A percentile compares a stretch with the other conserved stretches of the same genome.
Conservation (phyloP, 768 basidiomycete genomes). For the Pleurotus pulmonarius region DNA sequence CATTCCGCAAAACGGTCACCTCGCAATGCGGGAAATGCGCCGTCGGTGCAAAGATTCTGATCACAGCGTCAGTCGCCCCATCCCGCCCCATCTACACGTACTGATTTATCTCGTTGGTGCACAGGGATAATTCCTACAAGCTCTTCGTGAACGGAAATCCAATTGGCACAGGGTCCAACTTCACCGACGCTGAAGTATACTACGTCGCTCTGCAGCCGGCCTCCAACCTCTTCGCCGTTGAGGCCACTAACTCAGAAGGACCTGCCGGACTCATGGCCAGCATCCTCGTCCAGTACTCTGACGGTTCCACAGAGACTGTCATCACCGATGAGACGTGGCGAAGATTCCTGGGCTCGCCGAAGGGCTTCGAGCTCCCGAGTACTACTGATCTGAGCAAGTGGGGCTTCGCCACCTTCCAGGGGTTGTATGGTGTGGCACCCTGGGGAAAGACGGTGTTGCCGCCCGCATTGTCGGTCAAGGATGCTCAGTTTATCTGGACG, state of each 20-base stretch:
- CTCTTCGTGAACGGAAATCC: conserved; percentile 23
- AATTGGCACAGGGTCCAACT: conserved; percentile 19
- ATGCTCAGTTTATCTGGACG: neutral
- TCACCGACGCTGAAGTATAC: conserved; percentile 19
- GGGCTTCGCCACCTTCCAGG: neutral
- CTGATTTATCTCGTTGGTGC: neutral
- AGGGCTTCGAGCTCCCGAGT: neutral
- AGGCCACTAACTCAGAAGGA: conserved; percentile 21
- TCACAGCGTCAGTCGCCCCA: conserved; percentile 10
- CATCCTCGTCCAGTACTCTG: conserved; percentile 19
- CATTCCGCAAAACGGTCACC: conserved; percentile 24
- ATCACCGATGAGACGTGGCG: conserved; percentile 21
- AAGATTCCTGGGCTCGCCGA: conserved; percentile 7
- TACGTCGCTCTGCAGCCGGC: conserved; percentile 13
- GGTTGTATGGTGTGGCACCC: neutral
- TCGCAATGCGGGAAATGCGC: conserved; percentile 15
- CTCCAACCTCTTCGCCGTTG: conserved; percentile 22
- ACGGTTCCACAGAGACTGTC: conserved; percentile 15
- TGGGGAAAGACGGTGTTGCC: neutral
- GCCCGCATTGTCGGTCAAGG: neutral
- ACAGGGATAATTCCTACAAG: conserved; percentile 22
- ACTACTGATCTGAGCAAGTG: neutral
- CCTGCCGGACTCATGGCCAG: conserved; percentile 23
- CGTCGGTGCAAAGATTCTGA: neutral
- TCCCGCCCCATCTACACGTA: neutral